phyloP scores from a whole-genome alignment of 2,329 filamentous ascomycete genomes.

The Aspergillus chevalieri region DNA sequence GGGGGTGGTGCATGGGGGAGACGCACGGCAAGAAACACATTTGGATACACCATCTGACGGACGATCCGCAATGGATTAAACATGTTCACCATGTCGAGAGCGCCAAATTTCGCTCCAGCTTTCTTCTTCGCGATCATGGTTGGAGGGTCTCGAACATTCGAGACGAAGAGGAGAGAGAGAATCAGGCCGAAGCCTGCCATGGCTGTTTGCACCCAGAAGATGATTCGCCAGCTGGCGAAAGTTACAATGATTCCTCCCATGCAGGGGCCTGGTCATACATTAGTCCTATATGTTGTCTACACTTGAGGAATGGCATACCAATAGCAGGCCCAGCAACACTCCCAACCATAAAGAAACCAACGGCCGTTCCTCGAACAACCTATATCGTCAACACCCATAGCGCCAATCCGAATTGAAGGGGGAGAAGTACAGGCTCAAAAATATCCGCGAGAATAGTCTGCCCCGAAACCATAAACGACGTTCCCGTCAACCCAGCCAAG shows the following conservation, averaged over 20 bases:
- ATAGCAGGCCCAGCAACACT: constrained; percentile 39
- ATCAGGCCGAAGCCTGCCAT: constrained; percentile 56
- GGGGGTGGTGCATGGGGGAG: constrained; percentile 30
- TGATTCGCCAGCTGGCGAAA: constrained; percentile 65
- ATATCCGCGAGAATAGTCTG: constrained; percentile 36
- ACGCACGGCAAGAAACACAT: constrained; percentile 54
- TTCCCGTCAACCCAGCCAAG: constrained; percentile 31
- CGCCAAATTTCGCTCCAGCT: constrained; percentile 40
- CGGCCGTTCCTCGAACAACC: constrained; percentile 38
- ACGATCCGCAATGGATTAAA: constrained; percentile 60
- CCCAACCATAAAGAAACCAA: constrained; percentile 40
- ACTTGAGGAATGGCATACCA: constrained; percentile 16
- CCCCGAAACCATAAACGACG: constrained; percentile 35
- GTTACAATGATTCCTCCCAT: constrained; percentile 74
- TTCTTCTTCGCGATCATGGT: constrained; percentile 49
- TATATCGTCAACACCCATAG: constrained; percentile 8
- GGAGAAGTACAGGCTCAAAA: constrained; percentile 27
- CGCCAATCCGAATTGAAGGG: neutral
- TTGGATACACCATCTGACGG: constrained; percentile 60
- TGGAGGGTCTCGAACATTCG: constrained; percentile 53
- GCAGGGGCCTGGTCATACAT: constrained; percentile 40
- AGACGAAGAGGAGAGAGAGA: constrained; percentile 60
- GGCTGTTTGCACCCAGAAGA: constrained; percentile 71
- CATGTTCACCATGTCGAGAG: constrained; percentile 35
- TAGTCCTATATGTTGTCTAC: too few species aligned